Percentiles rank a stretch among this genome's conserved stretches.
phyloP scores from a whole-genome alignment of 2,329 filamentous ascomycete genomes.

The Exophiala phaeomuriformis region DNA sequence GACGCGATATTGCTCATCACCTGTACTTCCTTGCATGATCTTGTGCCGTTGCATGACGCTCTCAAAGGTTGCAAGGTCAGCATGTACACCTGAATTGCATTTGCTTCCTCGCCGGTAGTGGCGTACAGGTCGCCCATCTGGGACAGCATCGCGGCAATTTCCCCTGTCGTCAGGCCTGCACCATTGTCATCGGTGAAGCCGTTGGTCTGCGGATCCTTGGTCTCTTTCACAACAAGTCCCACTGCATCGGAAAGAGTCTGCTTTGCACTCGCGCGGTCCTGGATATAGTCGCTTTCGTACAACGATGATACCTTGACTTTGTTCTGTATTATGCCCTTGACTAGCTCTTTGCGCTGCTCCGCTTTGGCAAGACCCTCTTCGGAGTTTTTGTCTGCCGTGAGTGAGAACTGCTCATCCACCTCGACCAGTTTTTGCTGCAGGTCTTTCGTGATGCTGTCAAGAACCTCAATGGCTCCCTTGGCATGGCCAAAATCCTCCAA shows the following conservation, averaged over 20 bases:
- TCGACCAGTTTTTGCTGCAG: conserved; percentile 48
- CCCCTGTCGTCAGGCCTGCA: conserved; percentile 35
- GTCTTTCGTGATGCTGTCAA: conserved; percentile 69
- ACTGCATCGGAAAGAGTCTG: conserved; percentile 72
- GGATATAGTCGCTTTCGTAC: conserved; percentile 68
- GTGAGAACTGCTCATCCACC: conserved; percentile 29
- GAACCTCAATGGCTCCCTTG: conserved; percentile 62
- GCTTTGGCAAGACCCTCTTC: conserved; percentile 2
- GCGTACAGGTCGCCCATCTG: conserved; percentile 27
- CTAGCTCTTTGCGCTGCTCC: conserved; percentile 11
- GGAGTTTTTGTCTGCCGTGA: not conserved
- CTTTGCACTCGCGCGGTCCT: conserved; percentile 66
- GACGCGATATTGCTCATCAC: conserved; percentile 26
- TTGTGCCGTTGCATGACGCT: conserved; percentile 22
- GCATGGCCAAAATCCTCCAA: conserved; percentile 69
- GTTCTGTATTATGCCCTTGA: conserved; percentile 24
- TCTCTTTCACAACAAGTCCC: conserved; percentile 68
- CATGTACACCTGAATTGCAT: conserved; percentile 27
- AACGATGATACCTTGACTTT: conserved; percentile 76
- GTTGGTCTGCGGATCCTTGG: conserved; percentile 57
- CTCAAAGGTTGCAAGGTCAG: conserved; percentile 24
- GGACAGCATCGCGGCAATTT: conserved; percentile 31
- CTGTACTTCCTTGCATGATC: conserved; percentile 26
- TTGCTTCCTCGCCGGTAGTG: conserved; percentile 25
- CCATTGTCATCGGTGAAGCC: conserved; percentile 44